Evolutionary conservation across 2,329 filamentous ascomycete genomes (phyloP).

Genomic region (Pochonia chlamydosporia): DNA sequence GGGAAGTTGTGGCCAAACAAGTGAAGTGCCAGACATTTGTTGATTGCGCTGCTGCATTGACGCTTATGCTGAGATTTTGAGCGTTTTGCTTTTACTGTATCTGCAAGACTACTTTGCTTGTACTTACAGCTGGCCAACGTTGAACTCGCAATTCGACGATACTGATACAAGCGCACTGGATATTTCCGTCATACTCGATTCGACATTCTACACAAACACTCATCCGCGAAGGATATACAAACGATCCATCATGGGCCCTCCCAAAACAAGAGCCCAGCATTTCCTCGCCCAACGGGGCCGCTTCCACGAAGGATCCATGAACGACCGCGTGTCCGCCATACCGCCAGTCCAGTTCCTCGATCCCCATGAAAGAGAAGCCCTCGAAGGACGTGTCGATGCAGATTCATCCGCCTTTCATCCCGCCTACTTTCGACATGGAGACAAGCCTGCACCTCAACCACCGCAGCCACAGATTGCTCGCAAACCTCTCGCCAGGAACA

Average conservation of each 20-base stretch:
- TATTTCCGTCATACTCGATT: too few species aligned
- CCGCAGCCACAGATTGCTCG: background rate
- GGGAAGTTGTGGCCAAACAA: background rate
- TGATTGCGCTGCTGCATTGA: background rate
- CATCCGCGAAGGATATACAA: background rate
- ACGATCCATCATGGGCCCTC: constrained; percentile 19
- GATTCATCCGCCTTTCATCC: background rate
- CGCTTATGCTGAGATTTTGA: too few species aligned
- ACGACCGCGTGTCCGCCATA: constrained; percentile 65
- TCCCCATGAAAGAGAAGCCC: constrained; percentile 24
- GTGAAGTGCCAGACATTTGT: background rate
- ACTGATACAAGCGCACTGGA: too few species aligned
- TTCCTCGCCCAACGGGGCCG: constrained; percentile 31
- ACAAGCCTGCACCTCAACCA: constrained; percentile 4
- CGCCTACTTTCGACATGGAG: background rate
- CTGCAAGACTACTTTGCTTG: too few species aligned
- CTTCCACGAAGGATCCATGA: constrained; percentile 82
- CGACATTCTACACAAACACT: too few species aligned
- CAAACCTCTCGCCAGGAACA: constrained; percentile 11
- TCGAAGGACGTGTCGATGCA: constrained; percentile 20
- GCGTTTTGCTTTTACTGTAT: too few species aligned
- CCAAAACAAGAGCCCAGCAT: constrained; percentile 25
- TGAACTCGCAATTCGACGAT: too few species aligned
- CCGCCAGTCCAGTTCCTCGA: constrained; percentile 65
- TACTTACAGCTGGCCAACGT: too few species aligned